Evolutionary conservation across 352 stramenopile genomes (phyloP), one percentile per base, ranked within the genome.

Genomic region (Phytophthora syringae): DNA sequence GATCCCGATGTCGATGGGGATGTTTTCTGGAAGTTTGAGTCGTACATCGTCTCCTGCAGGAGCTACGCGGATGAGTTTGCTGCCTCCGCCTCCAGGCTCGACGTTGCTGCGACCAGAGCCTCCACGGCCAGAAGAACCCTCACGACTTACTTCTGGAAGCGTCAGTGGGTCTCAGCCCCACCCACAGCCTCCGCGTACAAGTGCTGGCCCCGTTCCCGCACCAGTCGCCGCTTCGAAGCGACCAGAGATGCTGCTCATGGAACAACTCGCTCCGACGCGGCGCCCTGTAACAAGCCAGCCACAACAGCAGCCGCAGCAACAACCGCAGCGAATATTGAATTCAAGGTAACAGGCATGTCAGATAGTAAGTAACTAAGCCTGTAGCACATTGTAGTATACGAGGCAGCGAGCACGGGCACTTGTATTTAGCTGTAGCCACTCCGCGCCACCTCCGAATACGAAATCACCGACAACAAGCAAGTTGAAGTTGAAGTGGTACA

Each of bases 291-390:
- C 56, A 43, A 73, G 43, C 43, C 69, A 73, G 13, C 37, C 64
- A 37, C 74, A 74, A 13, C 73, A 69, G 22, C 65, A 64, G 20
- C 40, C n/a, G 12, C 67, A 70, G 43, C 75, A 79, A 43, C 50
- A 70, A 55, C 56, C 67, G 49, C 69, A 77, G 50, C 62, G 52
- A 64, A 24, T 74, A 74, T 72, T 77, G 60, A 77, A 77, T 70
- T 74, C 64, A 61, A 74, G 70, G 65, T 74, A 72, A 64, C 42
- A 74, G 68, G 59, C 68, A 70, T 74, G 68, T 74, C 63, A 70
- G 59, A 76, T 72, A 73, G 68, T 76, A 76, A 73, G 39, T 76
- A 73, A 73, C 48, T 76, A 76, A 76, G 58, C 63, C 68, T 72
- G 63, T 68, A 70, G 68, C 59, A 72, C 50, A 76, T 60, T 72